Evolutionary conservation across 768 basidiomycete genomes (phyloP), one percentile per base, ranked within the genome.

Genomic region (Boletus insuetus): DNA sequence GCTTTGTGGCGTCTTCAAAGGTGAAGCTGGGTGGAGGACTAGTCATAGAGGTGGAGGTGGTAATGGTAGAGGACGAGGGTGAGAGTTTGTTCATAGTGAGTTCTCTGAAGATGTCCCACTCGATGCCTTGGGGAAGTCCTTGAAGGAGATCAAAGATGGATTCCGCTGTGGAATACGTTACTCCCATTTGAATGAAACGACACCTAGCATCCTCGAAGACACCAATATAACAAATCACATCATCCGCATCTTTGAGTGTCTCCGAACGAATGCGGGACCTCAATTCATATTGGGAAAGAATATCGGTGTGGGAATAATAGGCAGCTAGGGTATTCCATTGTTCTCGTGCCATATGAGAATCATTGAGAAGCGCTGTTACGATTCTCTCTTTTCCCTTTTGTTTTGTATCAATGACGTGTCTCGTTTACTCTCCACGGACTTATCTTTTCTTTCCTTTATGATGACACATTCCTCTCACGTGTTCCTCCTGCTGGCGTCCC

Each of bases 231-330:
- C 3, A 19, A 1, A 7, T 6, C 0, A 20, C 43, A 16, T 55
- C 22, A 0, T 37, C 32, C 0, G 29, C 20, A 12, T 55, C 46
- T 3, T 51, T 51, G 5, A 54, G 34, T 14, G 44, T 54, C 10
- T 54, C 35, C 0, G 19, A 31, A 0, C 1, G 4, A 0, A 55
- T 4, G 0, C 14, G 1, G 0, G 16, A 26, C 8, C 6, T 1
- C 2, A 2, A 1, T 6, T 51, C 6, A 4, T 55, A 55, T 12
- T 55, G 54, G 0, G 37, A 55, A 0, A 50, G 7, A 0, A 51
- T 1, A 7, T 55, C 35, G 0, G 4, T 37, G 2, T 3, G 8
- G 0, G 16, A 16, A 4, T 20, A 50, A 3, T 20, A 4, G 1
- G n/a, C 0, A 0, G 38, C n/a, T 2, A 49, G 11, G 0, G 19